phyloP scores from a whole-genome alignment of 78 protist genomes.

The Parvularia atlantis region DNA sequence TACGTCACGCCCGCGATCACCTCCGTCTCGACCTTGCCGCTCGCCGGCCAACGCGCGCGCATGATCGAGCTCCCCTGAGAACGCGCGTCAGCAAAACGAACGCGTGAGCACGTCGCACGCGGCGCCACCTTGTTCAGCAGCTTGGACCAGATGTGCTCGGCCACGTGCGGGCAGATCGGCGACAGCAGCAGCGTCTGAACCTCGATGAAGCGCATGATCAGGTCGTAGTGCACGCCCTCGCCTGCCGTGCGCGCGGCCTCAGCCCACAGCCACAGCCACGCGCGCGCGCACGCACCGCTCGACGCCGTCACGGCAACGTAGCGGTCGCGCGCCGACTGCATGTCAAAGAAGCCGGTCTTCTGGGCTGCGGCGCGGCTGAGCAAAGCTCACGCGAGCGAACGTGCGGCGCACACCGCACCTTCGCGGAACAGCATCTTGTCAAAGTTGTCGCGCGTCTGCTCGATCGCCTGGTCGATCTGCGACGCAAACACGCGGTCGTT shows the following conservation, averaged over 20 bases:
- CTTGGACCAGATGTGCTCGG: conserved; percentile 85
- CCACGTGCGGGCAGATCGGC: conserved; percentile 92
- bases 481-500: conserved; percentile 59
- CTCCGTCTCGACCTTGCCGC: not conserved
- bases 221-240: conserved; percentile 16
- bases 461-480: conserved; percentile 46
- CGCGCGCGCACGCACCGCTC: too few relatives aligned
- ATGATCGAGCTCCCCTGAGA: conserved; percentile 47
- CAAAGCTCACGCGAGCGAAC: too few relatives aligned
- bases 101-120: too few relatives aligned
- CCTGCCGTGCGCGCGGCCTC: too few relatives aligned
- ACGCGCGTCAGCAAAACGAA: too few relatives aligned
- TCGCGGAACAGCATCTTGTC: conserved; percentile 70
- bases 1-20: not conserved
- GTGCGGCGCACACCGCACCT: too few relatives aligned
- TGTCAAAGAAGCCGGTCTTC: conserved; percentile 57
- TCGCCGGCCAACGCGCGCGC: not conserved
- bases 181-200: conserved; percentile 67
- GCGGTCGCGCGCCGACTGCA: conserved; percentile 61
- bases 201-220: conserved; percentile 59
- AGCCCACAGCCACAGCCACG: too few relatives aligned
- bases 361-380: too few relatives aligned
- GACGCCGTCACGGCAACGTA: conserved; percentile 45
- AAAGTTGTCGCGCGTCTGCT: conserved; percentile 37
- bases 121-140: too few relatives aligned